A percentile compares a stretch with the other conserved stretches of the same genome.
phyloP scores from a whole-genome alignment of 2,329 filamentous ascomycete species.

The Ascochyta koolunga region DNA sequence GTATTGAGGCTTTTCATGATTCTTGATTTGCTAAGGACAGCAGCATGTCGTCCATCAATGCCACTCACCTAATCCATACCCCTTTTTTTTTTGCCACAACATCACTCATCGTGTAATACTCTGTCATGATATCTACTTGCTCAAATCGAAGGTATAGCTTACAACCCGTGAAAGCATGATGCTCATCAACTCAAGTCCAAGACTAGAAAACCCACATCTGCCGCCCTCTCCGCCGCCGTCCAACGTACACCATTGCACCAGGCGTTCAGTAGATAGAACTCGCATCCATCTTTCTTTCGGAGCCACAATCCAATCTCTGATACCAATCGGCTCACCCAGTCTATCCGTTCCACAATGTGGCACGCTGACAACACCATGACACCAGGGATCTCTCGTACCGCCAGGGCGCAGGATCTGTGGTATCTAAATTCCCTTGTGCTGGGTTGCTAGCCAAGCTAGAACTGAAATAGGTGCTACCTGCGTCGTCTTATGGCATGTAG shows the following conservation, averaged over 20 bases:
- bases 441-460: not conserved
- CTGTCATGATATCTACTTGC: too few species aligned
- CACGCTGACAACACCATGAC: constrained; percentile 6
- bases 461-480: constrained; percentile 33
- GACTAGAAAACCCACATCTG: not conserved
- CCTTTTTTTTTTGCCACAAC: too few species aligned
- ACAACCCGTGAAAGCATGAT: too few species aligned
- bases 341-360: constrained; percentile 19
- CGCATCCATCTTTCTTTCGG: not conserved
- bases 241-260: not conserved
- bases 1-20: too few species aligned
- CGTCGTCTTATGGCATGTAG: constrained; percentile 14
- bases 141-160: too few species aligned
- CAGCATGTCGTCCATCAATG: too few species aligned
- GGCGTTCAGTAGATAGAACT: too few species aligned
- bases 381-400: constrained; percentile 27
- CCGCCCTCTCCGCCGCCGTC: not conserved
- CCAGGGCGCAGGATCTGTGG: constrained; percentile 28
- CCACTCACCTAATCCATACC: too few species aligned
- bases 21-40: too few species aligned
- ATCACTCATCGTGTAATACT: too few species aligned
- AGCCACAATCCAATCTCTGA: constrained; percentile 17
- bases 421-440: not conserved
- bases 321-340: constrained; percentile 39
- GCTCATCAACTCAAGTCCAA: too few species aligned